Conservation (phyloP, 2,329 filamentous ascomycete genomes). For the Zymoseptoria ardabiliae region DNA sequence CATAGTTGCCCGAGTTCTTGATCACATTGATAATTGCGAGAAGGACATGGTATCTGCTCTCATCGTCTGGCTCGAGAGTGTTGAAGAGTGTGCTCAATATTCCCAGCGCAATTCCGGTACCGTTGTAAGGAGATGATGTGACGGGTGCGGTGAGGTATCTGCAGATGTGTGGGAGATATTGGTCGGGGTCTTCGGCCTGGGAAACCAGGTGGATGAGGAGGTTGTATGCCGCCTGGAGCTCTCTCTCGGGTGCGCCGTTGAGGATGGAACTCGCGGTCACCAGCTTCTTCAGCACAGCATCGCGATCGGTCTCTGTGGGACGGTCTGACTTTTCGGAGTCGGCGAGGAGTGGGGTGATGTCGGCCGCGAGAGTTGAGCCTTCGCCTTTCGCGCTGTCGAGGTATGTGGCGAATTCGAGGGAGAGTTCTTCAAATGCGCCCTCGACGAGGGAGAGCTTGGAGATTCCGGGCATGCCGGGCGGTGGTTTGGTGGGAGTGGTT, state of each 20-base stretch:
- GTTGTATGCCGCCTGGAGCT: constrained; percentile 94
- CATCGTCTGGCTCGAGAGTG: constrained; percentile 68
- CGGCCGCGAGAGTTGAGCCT: constrained; percentile 49
- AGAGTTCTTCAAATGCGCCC: constrained; percentile 86
- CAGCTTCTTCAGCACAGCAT: constrained; percentile 83
- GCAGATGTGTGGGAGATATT: constrained; percentile 83
- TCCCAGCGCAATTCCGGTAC: constrained; percentile 76
- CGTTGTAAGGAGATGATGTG: constrained; percentile 76
- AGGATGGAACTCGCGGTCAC: constrained; percentile 70
- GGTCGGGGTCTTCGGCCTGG: constrained; percentile 76
- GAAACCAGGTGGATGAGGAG: constrained; percentile 88
- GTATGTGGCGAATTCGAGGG: constrained; percentile 90
- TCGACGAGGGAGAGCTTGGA: constrained; percentile 67
- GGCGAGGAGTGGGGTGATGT: constrained; percentile 62
- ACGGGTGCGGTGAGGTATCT: constrained; percentile 82
- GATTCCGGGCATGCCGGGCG: constrained; percentile 49
- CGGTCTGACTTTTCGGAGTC: constrained; percentile 37
- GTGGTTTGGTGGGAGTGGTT: not conserved
- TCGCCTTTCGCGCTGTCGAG: constrained; percentile 69
- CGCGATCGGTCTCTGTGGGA: constrained; percentile 55
- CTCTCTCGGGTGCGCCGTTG: constrained; percentile 86
- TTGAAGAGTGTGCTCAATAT: constrained; percentile 96
- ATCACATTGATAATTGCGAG: constrained; percentile 81
- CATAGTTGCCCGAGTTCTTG: constrained; percentile 57
- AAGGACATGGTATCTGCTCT: constrained; percentile 83